Evolutionary conservation across 2,329 filamentous ascomycete species (phyloP).

Genomic region (Fusarium luffae): DNA sequence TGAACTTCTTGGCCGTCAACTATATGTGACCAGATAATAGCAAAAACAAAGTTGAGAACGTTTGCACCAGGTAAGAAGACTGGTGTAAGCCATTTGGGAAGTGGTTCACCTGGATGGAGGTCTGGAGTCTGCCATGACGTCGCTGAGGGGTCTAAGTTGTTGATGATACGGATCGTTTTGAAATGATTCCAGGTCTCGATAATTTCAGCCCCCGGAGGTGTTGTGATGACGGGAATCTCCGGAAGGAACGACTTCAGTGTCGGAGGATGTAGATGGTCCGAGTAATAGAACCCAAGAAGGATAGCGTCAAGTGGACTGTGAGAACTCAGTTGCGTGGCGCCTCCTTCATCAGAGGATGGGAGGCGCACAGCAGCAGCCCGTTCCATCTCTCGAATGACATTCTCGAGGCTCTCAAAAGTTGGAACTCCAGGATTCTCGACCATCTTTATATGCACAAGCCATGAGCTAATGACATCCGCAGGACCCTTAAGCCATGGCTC

Average conservation of each 20-base stretch:
- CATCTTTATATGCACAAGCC: slow-evolving; percentile 39
- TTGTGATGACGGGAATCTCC: slow-evolving; percentile 38
- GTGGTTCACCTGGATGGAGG: slow-evolving; percentile 37
- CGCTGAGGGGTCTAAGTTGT: background rate
- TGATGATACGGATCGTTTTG: slow-evolving; percentile 30
- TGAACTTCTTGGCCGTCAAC: slow-evolving; percentile 19
- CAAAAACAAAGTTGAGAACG: slow-evolving; percentile 35
- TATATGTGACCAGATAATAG: slow-evolving; percentile 40
- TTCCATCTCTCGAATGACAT: slow-evolving; percentile 35
- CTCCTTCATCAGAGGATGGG: fast-evolving
- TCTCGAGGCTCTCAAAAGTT: slow-evolving; percentile 22
- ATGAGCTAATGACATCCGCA: slow-evolving; percentile 27
- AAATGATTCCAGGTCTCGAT: slow-evolving; percentile 39
- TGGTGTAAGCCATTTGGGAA: slow-evolving; percentile 38
- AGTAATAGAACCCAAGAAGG: slow-evolving; percentile 33
- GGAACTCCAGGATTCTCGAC: slow-evolving; percentile 1
- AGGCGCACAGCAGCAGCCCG: slow-evolving; percentile 3
- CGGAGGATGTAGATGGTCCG: slow-evolving; percentile 37
- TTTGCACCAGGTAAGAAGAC: slow-evolving; percentile 28
- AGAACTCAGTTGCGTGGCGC: background rate
- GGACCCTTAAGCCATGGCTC: slow-evolving; percentile 51
- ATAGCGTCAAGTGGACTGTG: slow-evolving; percentile 36
- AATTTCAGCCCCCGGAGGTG: slow-evolving; percentile 12
- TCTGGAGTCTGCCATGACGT: slow-evolving; percentile 28
- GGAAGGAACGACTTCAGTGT: slow-evolving; percentile 32